Evolutionary conservation across 2,329 filamentous ascomycete species (phyloP).

Genomic region (Gaeumannomyces tritici): DNA sequence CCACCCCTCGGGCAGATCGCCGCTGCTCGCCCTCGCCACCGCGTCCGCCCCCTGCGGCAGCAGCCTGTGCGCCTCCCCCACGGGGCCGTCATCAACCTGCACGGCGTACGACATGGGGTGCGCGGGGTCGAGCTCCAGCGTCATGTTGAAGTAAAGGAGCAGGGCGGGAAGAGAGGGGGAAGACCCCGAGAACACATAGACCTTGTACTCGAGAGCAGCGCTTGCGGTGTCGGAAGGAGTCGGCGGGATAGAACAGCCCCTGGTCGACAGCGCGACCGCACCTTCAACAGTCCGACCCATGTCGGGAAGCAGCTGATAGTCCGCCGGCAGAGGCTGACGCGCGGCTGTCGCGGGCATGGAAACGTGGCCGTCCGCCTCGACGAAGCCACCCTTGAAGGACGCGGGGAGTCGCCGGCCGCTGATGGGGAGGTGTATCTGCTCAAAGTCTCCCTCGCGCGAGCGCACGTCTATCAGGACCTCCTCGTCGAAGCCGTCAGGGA

Average conservation of each 20-base stretch:
- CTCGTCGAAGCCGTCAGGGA: conserved; percentile 21
- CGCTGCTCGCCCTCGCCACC: conserved; percentile 8
- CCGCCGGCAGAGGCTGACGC: conserved; percentile 10
- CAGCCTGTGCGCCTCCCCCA: conserved; percentile 2
- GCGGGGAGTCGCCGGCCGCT: conserved; percentile 18
- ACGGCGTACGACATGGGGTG: conserved; percentile 33
- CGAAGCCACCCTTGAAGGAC: conserved; percentile 32
- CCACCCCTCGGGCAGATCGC: conserved; percentile 8
- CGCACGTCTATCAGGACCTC: conserved; percentile 18
- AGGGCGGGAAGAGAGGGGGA: conserved; percentile 13
- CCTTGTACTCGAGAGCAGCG: background rate
- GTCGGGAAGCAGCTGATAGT: conserved; percentile 24
- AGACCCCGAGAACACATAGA: background rate
- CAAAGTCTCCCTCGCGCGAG: conserved; percentile 25
- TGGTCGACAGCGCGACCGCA: conserved; percentile 19
- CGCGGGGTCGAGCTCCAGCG: conserved; percentile 22
- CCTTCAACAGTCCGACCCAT: conserved; percentile 30
- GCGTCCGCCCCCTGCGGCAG: conserved; percentile 10
- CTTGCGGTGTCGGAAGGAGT: background rate
- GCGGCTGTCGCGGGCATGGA: conserved; percentile 22
- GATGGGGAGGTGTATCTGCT: conserved; percentile 19
- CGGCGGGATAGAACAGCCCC: background rate
- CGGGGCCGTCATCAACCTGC: conserved; percentile 19
- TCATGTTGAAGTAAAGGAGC: conserved; percentile 24
- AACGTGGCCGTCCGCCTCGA: conserved; percentile 31